Conservation (phyloP, 768 basidiomycete genomes). For the Podaxis mareebaensis region DNA sequence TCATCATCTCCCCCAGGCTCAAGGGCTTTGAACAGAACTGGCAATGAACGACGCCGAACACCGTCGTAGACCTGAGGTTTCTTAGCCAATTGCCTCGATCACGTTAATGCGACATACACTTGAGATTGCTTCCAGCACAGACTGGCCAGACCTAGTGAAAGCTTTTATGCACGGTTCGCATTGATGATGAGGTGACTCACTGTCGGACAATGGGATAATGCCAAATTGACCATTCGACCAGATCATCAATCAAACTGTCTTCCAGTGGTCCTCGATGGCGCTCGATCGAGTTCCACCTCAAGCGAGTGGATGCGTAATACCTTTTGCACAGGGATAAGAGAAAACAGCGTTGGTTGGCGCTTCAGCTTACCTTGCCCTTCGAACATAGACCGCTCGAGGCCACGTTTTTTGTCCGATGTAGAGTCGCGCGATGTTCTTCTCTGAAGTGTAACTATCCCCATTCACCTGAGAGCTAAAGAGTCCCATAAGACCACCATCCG, state of each 20-base stretch:
- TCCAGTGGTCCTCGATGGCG: slow-evolving; percentile 59
- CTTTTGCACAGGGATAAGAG: slow-evolving; percentile 31
- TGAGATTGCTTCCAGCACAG: slow-evolving; percentile 50
- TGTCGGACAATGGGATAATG: slow-evolving; percentile 61
- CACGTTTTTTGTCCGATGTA: slow-evolving; percentile 73
- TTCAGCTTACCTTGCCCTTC: slow-evolving; percentile 58
- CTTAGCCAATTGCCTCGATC: background rate
- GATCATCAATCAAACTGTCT: slow-evolving; percentile 67
- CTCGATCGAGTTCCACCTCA: slow-evolving; percentile 77
- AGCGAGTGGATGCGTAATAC: slow-evolving; percentile 63
- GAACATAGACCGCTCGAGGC: slow-evolving; percentile 72
- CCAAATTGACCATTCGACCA: slow-evolving; percentile 78
- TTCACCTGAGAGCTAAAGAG: slow-evolving; percentile 53
- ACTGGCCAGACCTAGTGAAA: slow-evolving; percentile 43
- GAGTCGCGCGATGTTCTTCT: slow-evolving; percentile 65
- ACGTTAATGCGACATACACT: slow-evolving; percentile 33
- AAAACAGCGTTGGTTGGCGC: background rate
- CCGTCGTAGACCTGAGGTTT: slow-evolving; percentile 63
- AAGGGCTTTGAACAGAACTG: slow-evolving; percentile 55
- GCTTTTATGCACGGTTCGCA: slow-evolving; percentile 25
- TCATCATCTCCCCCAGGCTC: slow-evolving; percentile 78
- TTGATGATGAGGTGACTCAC: slow-evolving; percentile 28
- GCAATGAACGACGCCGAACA: slow-evolving; percentile 61
- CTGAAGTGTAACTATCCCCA: slow-evolving; percentile 55
- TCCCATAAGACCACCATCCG: background rate